Evolutionary conservation across 352 stramenopile species (phyloP), one percentile per base, ranked within the genome.

Genomic region (Peronospora destructor): DNA sequence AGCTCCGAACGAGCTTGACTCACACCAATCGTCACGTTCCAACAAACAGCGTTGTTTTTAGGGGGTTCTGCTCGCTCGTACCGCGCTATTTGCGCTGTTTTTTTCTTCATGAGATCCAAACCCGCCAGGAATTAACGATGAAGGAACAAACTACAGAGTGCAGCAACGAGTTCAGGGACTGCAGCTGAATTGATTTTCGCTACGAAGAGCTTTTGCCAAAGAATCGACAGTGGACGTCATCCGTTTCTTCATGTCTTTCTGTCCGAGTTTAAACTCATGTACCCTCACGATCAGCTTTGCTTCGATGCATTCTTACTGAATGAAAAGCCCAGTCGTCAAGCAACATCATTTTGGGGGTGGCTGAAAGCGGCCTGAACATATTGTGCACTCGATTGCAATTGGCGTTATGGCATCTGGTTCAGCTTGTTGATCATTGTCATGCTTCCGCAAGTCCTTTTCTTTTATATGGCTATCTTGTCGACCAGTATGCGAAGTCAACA

Each of bases 191-290:
- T 68, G 43, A 54, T 23, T 39, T 17, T 44, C 43, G n/a, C 29
- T 84, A 14, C 65, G 64, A 21, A 39, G n/a, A 10, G 57, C 60
- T 6, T 25, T 84, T 0, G 51, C 50, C 19, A 63, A 68, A 16
- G 47, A 65, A 6, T 76, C 75, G 0, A 81, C 68, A n/a, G 67
- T 59, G 28, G 38, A 49, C 21, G 40, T 84, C 36, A 61, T 81
- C 35, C 67, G 61, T 7, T 87, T 87, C 45, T 66, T 87, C 45
- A 68, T 68, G 59, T 76, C 9, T 80, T 79, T 47, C 64, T 82
- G 55, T 71, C 69, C 33, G 71, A 85, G 49, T 87, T 84, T 41
- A 62, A 55, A 12, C 49, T 87, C 41, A 68, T 53, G 23, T 85
- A 78, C 43, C 61, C 72, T 2, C 53, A 76, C 39, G 45, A 61